Base-by-base conservation (phyloP, 2,329 filamentous ascomycete species). In the Calonectria pseudoreteaudii region DNA sequence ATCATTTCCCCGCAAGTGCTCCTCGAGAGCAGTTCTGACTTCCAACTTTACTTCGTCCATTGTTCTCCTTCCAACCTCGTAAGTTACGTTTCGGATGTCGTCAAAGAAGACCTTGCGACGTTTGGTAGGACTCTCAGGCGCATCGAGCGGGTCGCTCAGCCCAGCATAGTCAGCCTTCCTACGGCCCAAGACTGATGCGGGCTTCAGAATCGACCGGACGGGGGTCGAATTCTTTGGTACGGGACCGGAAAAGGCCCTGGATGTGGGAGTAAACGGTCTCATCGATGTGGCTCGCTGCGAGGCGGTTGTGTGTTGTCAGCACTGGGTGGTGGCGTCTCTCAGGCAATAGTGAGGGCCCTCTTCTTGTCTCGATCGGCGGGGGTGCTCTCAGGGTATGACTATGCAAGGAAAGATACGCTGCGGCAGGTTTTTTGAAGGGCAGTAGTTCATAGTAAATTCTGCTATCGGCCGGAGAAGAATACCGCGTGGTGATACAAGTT, bases 51-150 rank as follows among this genome's bases (percentile, higher is more conserved):
- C 87, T 65, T 91, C 88, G 8, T 89, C 88, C 79, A 91, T 86
- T 7, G 88, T 88, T 76, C 89, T 85, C 56, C 84, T 83, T 60
- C 88, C 87, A 34, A 91, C 87, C 77, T 90, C 89, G 82, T 90
- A 88, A 9, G 91, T 88, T 72, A 88, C 86, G 80, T 90, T 91
- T 78, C 88, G 87, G 26, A 89, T 87, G 74, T 91, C 86, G 84
- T 91, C 90, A 76, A 92, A 91, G 60, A 90, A 84, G 64, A 92
- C 90, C 78, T 88, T 91, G 74, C 88, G 88, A 47, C 89, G 87
- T 80, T 92, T 92, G 41, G 82, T 85, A 4, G 87, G 88, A 76
- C 85, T 89, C 66, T 86, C 84, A 18, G 83, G 81, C 16, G 81
- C 76, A 30, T 86, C 83, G 38, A 84, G 80, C 47, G 84, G 80